Evolutionary conservation across 495 filamentous ascomycete genomes (phyloP).

Genomic region (Aspergillus coremiiformis): DNA sequence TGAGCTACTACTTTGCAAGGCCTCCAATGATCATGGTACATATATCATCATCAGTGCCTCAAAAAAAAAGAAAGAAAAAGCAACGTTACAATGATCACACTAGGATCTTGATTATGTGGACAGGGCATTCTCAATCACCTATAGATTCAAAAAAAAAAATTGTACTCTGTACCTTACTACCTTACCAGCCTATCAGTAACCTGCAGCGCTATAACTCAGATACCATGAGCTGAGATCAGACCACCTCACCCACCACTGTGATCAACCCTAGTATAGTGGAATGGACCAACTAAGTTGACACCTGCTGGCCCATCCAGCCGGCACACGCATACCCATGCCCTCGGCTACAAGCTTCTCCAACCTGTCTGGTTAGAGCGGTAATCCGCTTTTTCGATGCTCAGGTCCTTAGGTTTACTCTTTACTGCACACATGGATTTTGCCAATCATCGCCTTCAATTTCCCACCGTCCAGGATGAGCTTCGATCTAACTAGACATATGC

Average conservation of each 20-base stretch:
- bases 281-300: neutral
- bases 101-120: conserved; percentile 2
- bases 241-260: neutral
- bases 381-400: neutral
- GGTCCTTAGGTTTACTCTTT: too few species aligned
- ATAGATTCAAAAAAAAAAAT: too few species aligned
- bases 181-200: neutral
- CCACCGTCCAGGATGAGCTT: conserved; percentile 5
- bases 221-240: conserved; percentile 1
- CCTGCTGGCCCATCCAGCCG: neutral
- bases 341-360: neutral
- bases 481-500: conserved; percentile 20
- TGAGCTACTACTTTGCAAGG: conserved; percentile 5
- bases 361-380: neutral
- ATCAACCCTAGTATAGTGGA: neutral
- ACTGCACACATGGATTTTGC: neutral
- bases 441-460: neutral
- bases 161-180: too few species aligned
- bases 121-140: conserved; percentile 2
- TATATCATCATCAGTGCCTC: neutral
- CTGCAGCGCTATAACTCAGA: neutral
- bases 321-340: neutral
- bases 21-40: conserved; percentile 10
- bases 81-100: conserved; percentile 8
- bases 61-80: too few species aligned